Percentiles rank a stretch among this genome's conserved stretches.
These are phyloP conservation scores for Daldinia concentrica DNA, from an alignment of 495 filamentous ascomycete genomes.

Conservation along the genomic window DNA sequence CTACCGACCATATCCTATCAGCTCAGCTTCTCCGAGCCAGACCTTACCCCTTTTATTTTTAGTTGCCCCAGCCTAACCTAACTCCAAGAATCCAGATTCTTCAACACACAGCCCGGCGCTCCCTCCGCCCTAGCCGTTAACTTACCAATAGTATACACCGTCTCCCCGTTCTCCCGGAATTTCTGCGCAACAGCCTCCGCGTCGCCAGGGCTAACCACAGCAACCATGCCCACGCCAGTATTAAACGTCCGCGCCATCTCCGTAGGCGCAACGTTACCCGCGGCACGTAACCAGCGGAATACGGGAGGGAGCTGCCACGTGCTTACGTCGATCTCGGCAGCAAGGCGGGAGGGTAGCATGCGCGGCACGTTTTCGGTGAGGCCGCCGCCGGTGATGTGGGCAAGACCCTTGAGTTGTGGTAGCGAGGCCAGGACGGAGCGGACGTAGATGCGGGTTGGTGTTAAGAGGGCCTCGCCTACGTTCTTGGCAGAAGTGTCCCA, in stretches of 20 bases:
- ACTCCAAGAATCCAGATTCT: slow-evolving; percentile 76
- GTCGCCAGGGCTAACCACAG: slow-evolving; percentile 72
- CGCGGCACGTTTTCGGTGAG: slow-evolving; percentile 91
- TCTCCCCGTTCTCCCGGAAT: slow-evolving; percentile 75
- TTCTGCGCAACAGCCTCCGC: slow-evolving; percentile 61
- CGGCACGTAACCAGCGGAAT: slow-evolving; percentile 83
- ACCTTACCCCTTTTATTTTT: slow-evolving; percentile 12
- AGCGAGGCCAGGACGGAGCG: slow-evolving; percentile 72
- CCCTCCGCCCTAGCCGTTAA: slow-evolving; percentile 62
- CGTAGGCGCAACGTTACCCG: slow-evolving; percentile 72
- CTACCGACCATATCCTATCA: neutral
- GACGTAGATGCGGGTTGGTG: slow-evolving; percentile 85
- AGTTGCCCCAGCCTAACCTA: slow-evolving; percentile 9
- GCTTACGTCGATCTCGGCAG: slow-evolving; percentile 77
- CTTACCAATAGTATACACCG: slow-evolving; percentile 76
- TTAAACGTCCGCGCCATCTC: slow-evolving; percentile 97
- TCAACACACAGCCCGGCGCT: slow-evolving; percentile 72
- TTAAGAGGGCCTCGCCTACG: slow-evolving; percentile 74
- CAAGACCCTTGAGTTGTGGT: slow-evolving; percentile 80
- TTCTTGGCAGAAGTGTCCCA: slow-evolving; percentile 65
- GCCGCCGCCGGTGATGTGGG: slow-evolving; percentile 96
- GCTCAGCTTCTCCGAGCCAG: neutral
- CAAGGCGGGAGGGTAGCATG: slow-evolving; percentile 81
- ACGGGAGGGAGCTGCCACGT: slow-evolving; percentile 77
- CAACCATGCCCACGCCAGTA: slow-evolving; percentile 90